Conservation (phyloP, 2,329 filamentous ascomycete species). For the Sclerotiophoma versabilis region DNA sequence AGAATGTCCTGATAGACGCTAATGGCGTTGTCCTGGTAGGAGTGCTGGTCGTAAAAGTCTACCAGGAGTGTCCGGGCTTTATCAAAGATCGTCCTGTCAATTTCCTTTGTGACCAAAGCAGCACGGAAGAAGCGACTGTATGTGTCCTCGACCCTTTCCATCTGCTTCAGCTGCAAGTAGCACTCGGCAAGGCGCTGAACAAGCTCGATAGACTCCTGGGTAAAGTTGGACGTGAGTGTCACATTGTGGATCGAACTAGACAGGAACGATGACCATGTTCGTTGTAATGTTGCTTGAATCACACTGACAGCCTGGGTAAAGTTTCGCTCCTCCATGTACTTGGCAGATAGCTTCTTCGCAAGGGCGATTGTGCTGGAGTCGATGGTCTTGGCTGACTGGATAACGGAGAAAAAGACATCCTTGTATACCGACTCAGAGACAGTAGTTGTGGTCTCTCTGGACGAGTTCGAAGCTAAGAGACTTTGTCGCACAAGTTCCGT, state of each 20-base stretch:
- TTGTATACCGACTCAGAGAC: conserved; percentile 54
- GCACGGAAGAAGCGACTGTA: conserved; percentile 51
- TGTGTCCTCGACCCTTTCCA: conserved; percentile 50
- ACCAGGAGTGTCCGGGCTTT: conserved; percentile 45
- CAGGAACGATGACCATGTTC: conserved; percentile 58
- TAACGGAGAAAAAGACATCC: conserved; percentile 54
- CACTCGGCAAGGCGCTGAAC: conserved; percentile 57
- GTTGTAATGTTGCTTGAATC: conserved; percentile 55
- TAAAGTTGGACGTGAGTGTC: conserved; percentile 51
- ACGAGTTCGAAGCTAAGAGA: conserved; percentile 36
- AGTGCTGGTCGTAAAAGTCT: conserved; percentile 49
- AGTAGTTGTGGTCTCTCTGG: conserved; percentile 46
- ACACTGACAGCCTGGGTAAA: conserved; percentile 57
- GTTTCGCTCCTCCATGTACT: conserved; percentile 56
- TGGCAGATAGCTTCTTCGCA: conserved; percentile 49
- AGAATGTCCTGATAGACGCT: conserved; percentile 48
- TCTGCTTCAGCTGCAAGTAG: conserved; percentile 50
- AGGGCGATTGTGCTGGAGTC: conserved; percentile 53
- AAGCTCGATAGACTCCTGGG: conserved; percentile 56
- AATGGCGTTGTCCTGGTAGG: conserved; percentile 48
- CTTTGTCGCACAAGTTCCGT: conserved; percentile 53
- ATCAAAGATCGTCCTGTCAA: conserved; percentile 43
- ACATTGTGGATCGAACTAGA: conserved; percentile 55
- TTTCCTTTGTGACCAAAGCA: conserved; percentile 38
- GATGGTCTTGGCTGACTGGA: conserved; percentile 50